phyloP scores from a whole-genome alignment of 2,329 filamentous ascomycete species.

The Colletotrichum sp. region DNA sequence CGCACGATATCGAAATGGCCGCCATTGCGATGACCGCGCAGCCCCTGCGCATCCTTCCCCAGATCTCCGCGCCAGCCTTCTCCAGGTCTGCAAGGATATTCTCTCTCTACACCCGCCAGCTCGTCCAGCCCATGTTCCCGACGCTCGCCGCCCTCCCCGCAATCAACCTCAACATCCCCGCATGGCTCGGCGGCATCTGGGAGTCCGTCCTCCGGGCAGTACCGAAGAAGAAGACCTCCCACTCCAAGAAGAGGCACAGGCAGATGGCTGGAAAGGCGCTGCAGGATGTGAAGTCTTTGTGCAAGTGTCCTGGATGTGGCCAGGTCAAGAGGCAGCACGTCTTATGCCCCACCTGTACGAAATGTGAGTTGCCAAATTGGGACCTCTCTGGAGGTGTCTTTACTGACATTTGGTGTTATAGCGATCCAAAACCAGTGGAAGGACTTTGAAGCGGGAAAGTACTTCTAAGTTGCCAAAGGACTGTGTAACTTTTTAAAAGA shows the following conservation, averaged over 20 bases:
- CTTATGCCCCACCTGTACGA: conserved; percentile 85
- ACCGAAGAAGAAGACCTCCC: conserved; percentile 98
- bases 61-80: conserved; percentile 48
- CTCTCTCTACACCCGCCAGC: conserved; percentile 48
- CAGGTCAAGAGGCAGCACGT: conserved; percentile 87
- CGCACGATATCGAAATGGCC: conserved; percentile 45
- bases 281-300: conserved; percentile 86
- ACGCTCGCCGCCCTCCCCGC: conserved; percentile 64
- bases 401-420: conserved; percentile 28
- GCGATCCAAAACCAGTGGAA: conserved; percentile 53
- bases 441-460: conserved; percentile 39
- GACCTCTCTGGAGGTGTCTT: not conserved
- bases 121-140: conserved; percentile 54
- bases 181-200: conserved; percentile 83
- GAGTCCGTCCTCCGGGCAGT: conserved; percentile 90
- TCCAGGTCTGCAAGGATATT: conserved; percentile 47
- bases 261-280: conserved; percentile 96
- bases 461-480: conserved; percentile 26
- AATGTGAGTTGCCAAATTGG: conserved; percentile 62
- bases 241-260: conserved; percentile 91
- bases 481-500: conserved; percentile 20
- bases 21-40: conserved; percentile 28
- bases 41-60: conserved; percentile 47
- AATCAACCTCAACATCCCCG: conserved; percentile 60
- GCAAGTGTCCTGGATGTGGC: conserved; percentile 89